Conservation (phyloP, 2,329 filamentous ascomycete species). For the Incumbomyces delicatus region DNA sequence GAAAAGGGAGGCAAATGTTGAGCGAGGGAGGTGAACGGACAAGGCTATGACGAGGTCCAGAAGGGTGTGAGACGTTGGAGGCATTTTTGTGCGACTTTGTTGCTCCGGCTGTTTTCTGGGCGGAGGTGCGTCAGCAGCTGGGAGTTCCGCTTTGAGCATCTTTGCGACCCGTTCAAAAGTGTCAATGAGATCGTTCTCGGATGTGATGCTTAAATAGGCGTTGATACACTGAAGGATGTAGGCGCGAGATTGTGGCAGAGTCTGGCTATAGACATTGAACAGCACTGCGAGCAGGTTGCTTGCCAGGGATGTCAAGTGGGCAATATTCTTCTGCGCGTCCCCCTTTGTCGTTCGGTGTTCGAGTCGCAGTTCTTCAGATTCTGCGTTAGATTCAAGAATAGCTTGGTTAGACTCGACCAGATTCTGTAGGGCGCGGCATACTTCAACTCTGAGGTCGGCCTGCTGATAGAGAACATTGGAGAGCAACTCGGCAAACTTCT, state of each 20-base stretch:
- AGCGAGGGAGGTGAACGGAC: conserved; percentile 79
- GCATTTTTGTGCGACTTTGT: conserved; percentile 60
- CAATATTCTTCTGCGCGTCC: conserved; percentile 66
- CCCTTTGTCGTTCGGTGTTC: conserved; percentile 69
- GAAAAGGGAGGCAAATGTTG: conserved; percentile 78
- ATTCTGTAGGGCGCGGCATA: conserved; percentile 77
- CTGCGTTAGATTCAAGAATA: conserved; percentile 58
- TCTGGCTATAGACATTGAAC: conserved; percentile 99
- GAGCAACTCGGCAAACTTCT: conserved; percentile 77
- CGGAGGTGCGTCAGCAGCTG: conserved; percentile 50
- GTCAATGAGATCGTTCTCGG: conserved; percentile 65
- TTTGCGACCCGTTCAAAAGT: conserved; percentile 81
- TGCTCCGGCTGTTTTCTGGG: conserved; percentile 53
- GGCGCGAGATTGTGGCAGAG: conserved; percentile 80
- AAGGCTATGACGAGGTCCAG: conserved; percentile 97
- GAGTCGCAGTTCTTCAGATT: conserved; percentile 62
- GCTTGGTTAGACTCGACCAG: conserved; percentile 87
- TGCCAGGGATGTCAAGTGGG: conserved; percentile 68
- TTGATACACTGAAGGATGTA: conserved; percentile 93
- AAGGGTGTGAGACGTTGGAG: conserved; percentile 83
- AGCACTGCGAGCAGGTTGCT: conserved; percentile 87
- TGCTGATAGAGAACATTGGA: conserved; percentile 91
- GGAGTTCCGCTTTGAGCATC: conserved; percentile 67
- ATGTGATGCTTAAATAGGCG: conserved; percentile 81
- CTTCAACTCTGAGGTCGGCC: conserved; percentile 71